Conservation (phyloP, 805 yeast species). For the Wickerhamomyces rabaulensis region DNA sequence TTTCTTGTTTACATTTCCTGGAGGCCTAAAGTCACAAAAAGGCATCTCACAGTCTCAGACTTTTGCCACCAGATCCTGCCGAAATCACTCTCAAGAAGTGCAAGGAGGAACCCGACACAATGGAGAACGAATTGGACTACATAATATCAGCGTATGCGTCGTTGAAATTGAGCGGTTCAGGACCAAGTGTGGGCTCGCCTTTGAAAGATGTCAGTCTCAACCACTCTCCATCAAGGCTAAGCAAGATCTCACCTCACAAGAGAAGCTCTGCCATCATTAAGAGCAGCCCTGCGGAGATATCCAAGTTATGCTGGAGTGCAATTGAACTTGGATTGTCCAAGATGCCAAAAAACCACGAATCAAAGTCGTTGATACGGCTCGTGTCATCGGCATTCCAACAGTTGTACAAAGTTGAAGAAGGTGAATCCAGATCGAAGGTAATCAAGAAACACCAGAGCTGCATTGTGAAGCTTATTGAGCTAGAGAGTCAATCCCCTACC, state of each 20-base stretch:
- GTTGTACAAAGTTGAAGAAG: constrained; percentile 13
- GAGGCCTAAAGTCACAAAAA: neutral
- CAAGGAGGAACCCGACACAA: neutral
- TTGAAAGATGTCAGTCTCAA: constrained; percentile 16
- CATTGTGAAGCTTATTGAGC: constrained; percentile 19
- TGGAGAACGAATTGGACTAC: constrained; percentile 21
- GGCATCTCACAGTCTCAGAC: neutral
- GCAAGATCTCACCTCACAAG: constrained; percentile 7
- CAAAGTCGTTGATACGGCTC: constrained; percentile 13
- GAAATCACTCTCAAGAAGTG: neutral
- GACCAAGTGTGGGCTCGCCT: constrained; percentile 9
- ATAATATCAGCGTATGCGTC: constrained; percentile 20
- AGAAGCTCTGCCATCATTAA: constrained; percentile 6
- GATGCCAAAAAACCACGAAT: constrained; percentile 10
- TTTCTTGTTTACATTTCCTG: neutral
- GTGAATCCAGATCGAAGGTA: constrained; percentile 5
- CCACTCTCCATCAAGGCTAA: constrained; percentile 18
- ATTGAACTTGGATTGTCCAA: constrained; percentile 18
- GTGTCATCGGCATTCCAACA: constrained; percentile 20
- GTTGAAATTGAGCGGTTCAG: constrained; percentile 11
- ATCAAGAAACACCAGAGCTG: constrained; percentile 17
- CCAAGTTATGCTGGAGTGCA: constrained; percentile 17
- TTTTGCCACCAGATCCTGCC: neutral
- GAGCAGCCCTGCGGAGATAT: constrained; percentile 13
- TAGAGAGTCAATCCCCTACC: constrained; percentile 8